Evolutionary conservation across 208 protist genomes (phyloP).

Genomic region (Acanthamoeba rhysodes): DNA sequence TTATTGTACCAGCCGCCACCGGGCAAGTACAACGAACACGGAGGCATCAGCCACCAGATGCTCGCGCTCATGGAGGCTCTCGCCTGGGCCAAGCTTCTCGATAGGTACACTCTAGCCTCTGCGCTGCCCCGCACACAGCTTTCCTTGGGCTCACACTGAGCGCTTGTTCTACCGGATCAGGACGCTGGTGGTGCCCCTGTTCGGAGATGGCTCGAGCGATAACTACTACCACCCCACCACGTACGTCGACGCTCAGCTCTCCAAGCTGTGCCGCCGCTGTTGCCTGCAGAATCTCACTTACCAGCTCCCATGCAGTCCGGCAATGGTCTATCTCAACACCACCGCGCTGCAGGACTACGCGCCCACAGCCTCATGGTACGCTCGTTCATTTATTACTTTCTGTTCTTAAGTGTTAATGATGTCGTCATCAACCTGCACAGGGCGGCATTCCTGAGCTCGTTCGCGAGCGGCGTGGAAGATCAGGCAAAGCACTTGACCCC

Average conservation of each 20-base stretch:
- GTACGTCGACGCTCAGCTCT: not conserved
- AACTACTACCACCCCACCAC: not conserved
- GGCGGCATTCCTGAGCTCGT: not conserved
- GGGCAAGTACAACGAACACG: not conserved
- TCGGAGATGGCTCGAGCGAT: not conserved
- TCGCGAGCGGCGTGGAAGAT: not conserved
- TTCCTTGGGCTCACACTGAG: not conserved
- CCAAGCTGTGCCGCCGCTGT: too few relatives aligned
- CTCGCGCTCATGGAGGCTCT: not conserved
- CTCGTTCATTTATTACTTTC: not conserved
- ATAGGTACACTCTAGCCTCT: not conserved
- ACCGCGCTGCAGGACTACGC: not conserved
- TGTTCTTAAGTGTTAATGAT: not conserved
- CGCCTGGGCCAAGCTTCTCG: constrained; percentile 8
- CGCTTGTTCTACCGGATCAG: not conserved
- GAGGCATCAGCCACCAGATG: not conserved
- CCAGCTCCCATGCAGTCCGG: not conserved
- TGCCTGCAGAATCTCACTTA: not conserved
- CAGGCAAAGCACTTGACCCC: not conserved
- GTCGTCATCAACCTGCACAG: not conserved
- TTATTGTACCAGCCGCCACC: not conserved
- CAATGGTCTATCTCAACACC: not conserved
- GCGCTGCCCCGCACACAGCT: not conserved
- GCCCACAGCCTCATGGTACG: not conserved
- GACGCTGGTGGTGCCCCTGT: not conserved